Evolutionary conservation across 1,139 yeast species (phyloP).

Genomic region (Taphrina pruni): DNA sequence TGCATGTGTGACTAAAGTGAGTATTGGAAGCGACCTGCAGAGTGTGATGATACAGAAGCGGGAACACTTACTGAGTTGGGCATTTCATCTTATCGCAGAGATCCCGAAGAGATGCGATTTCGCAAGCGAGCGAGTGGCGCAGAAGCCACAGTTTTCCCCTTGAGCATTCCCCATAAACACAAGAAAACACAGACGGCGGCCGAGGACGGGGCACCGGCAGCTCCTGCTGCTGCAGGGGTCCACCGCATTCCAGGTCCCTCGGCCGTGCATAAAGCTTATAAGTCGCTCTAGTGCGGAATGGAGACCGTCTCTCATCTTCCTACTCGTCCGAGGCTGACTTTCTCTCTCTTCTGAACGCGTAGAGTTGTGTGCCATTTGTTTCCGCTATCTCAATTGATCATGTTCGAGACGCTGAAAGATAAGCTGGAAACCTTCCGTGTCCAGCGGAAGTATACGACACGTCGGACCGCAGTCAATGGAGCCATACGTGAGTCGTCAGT

Average conservation of each 20-base stretch:
- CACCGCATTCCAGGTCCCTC: no score
- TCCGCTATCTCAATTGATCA: not conserved
- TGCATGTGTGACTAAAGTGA: no score
- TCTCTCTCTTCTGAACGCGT: no score
- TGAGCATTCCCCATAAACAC: constrained; percentile 18
- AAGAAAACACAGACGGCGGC: not conserved
- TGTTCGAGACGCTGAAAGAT: constrained; percentile 23
- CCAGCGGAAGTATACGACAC: constrained; percentile 19
- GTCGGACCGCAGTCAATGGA: not conserved
- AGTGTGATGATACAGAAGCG: not conserved
- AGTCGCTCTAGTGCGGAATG: not conserved
- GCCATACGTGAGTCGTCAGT: not conserved
- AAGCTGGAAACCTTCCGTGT: constrained; percentile 24
- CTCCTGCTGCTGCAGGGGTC: no score
- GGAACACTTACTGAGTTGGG: not conserved
- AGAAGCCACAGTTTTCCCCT: constrained; percentile 3
- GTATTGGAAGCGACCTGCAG: not conserved
- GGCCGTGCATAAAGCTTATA: constrained; percentile 1
- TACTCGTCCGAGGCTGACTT: no score
- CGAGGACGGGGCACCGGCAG: no score
- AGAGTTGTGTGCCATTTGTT: not conserved
- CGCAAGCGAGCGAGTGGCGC: not conserved
- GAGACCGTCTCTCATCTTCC: no score
- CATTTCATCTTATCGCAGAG: not conserved
- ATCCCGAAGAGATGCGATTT: constrained; percentile 7